Evolutionary conservation across 768 basidiomycete genomes (phyloP).

Genomic region (Podaxis rugospora): DNA sequence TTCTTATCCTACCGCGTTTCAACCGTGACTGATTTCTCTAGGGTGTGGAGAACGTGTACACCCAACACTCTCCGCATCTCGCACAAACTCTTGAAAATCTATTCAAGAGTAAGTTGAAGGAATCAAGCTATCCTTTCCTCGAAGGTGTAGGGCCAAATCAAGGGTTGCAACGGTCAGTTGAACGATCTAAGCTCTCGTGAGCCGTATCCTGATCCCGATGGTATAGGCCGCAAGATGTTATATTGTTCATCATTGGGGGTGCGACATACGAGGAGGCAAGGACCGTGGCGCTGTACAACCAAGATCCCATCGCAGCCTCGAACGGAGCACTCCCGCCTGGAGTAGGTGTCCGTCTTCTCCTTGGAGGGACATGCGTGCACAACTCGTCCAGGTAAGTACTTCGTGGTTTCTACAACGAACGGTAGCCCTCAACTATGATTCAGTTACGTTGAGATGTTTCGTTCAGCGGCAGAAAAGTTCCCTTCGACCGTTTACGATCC

Average conservation of each 20-base stretch:
- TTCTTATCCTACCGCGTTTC: neutral
- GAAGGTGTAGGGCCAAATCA: conserved; percentile 63
- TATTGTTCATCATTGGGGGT: conserved; percentile 95
- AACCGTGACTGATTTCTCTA: conserved; percentile 22
- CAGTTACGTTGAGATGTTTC: conserved; percentile 89
- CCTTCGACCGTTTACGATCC: conserved; percentile 67
- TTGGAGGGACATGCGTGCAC: conserved; percentile 94
- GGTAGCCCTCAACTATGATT: conserved; percentile 9
- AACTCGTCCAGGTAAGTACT: conserved; percentile 80
- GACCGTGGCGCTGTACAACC: conserved; percentile 80
- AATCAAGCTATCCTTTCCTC: conserved; percentile 87
- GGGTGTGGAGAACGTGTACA: conserved; percentile 99
- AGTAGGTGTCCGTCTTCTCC: conserved; percentile 70
- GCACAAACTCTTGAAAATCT: conserved; percentile 89
- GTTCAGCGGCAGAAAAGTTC: conserved; percentile 60
- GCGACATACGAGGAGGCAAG: conserved; percentile 95
- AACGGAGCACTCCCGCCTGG: conserved; percentile 42
- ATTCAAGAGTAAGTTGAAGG: conserved; percentile 80
- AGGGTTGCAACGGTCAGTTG: conserved; percentile 59
- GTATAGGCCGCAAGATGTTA: conserved; percentile 87
- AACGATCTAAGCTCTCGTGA: neutral
- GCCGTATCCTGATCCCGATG: neutral
- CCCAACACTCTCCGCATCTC: conserved; percentile 92
- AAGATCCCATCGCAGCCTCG: conserved; percentile 57
- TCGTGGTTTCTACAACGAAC: neutral